Evolutionary conservation across 345 rosid genomes (phyloP), one percentile per base, ranked within the genome.

Genomic region (Dipteronia dyeriana): DNA sequence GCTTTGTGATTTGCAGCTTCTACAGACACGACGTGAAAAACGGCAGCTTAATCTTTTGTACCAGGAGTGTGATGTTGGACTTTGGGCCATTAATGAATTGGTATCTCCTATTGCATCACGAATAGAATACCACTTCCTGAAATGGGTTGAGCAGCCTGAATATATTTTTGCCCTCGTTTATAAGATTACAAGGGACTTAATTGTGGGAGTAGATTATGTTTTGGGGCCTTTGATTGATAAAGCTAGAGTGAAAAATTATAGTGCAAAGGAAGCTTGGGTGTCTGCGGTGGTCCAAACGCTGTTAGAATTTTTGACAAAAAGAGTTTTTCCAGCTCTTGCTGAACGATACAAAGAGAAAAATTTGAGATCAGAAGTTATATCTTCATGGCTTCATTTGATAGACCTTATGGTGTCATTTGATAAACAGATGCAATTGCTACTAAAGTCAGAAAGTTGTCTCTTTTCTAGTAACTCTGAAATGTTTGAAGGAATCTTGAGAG

Each of bases 191-290:
- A 89, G 84, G 75, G 93, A 89, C 78, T 91, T 91, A 73, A 81
- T 88, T 66, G 80, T 82, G 26, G 98, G 93, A 13, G 83, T 93
- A 4, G 95, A 88, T 65, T 93, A 88, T 72, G 82, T 90, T 73
- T 87, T 93, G 88, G 94, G 90, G 83, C 97, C 97, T 82, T 81
- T 91, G 82, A 87, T 93, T 56, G 97, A 93, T 71, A 86, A 79
- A 78, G 94, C 94, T 61, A 83, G 87, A 79, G 79, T 93, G 75
- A 78, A 47, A 25, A 86, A 87, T 76, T 89, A 77, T 59, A 91
- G 96, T 83, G 97, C 91, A 71, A 87, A 85, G 78, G 97, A 91
- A 80, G 96, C 92, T 69, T 93, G 94, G 97, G 93, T 93, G 73
- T 89, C 90, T 53, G 91, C 93, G 11, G 90, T 90, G 93, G 90